Conservation (phyloP, 2,329 filamentous ascomycete genomes). For the Colletotrichum melonis region DNA sequence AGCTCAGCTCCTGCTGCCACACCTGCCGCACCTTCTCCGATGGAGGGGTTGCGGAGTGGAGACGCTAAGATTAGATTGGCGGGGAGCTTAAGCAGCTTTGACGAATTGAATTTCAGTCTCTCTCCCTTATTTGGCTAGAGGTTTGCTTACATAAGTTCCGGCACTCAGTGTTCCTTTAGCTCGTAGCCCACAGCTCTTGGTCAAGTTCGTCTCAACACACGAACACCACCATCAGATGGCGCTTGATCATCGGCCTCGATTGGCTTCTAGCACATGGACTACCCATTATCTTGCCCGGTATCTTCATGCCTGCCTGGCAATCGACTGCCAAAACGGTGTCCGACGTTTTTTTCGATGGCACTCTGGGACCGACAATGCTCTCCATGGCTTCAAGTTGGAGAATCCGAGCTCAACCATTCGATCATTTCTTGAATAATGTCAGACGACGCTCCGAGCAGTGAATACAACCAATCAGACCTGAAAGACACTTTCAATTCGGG, state of each 20-base stretch:
- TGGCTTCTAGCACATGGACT: not conserved
- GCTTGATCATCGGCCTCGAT: not conserved
- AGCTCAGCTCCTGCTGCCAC: conserved; percentile 4
- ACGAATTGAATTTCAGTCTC: not conserved
- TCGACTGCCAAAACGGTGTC: not conserved
- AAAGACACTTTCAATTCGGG: not conserved
- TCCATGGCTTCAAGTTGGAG: not conserved
- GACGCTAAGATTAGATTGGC: not conserved
- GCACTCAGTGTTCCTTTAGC: not conserved
- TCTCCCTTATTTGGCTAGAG: not conserved
- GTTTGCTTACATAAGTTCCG: not conserved
- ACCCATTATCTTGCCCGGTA: no score
- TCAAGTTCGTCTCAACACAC: not conserved
- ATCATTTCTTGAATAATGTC: no score
- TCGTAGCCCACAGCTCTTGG: not conserved
- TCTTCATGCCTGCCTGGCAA: not conserved
- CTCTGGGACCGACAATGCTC: not conserved
- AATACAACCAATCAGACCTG: not conserved
- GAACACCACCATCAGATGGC: not conserved
- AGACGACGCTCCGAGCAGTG: not conserved
- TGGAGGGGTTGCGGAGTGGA: conserved; percentile 14
- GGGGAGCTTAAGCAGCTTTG: not conserved
- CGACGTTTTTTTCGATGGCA: not conserved
- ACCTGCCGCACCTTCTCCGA: not conserved
- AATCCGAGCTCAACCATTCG: not conserved